phyloP scores from a whole-genome alignment of 257 asterid genomes.

The Craterostigma plantagineum region DNA sequence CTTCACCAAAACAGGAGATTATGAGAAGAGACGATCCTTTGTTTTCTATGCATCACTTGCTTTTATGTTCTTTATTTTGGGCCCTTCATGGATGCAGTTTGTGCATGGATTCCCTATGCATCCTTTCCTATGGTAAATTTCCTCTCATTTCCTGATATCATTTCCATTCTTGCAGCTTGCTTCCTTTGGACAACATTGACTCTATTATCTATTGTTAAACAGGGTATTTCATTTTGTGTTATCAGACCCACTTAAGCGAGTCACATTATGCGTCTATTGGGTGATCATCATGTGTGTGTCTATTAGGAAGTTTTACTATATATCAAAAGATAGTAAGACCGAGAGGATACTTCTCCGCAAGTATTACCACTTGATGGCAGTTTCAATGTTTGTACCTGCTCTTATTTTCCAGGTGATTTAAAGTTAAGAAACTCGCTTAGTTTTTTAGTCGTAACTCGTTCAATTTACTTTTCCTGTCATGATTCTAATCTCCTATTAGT shows the following conservation, averaged over 20 bases:
- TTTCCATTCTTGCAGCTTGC: conserved; percentile 4
- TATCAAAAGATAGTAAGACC: conserved; percentile 64
- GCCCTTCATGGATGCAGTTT: conserved; percentile 87
- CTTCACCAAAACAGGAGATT: conserved; percentile 17
- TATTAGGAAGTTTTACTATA: conserved; percentile 51
- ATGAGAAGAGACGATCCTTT: conserved; percentile 35
- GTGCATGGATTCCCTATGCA: conserved; percentile 53
- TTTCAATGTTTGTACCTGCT: conserved; percentile 10
- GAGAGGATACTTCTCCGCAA: conserved; percentile 95
- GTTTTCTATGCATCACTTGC: conserved; percentile 40
- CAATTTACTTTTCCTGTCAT: conserved; percentile 27
- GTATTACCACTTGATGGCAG: conserved; percentile 92
- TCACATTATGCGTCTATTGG: conserved; percentile 70
- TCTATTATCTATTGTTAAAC: conserved; percentile 10
- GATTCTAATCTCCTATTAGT: conserved; percentile 12
- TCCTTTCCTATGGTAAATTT: conserved; percentile 59
- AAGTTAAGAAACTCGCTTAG: no score
- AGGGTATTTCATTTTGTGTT: conserved; percentile 70
- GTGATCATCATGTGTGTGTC: conserved; percentile 48
- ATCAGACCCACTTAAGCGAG: conserved; percentile 67
- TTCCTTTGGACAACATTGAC: neutral
- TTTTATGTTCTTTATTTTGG: conserved; percentile 26
- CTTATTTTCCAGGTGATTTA: conserved; percentile 7
- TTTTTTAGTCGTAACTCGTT: neutral
- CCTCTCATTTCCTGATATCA: conserved; percentile 2